Percentiles rank a stretch among this genome's conserved stretches.
Evolutionary conservation across 371 early-diverging fungal species (phyloP).

Genomic region (Syncephalis plumigaleata): DNA sequence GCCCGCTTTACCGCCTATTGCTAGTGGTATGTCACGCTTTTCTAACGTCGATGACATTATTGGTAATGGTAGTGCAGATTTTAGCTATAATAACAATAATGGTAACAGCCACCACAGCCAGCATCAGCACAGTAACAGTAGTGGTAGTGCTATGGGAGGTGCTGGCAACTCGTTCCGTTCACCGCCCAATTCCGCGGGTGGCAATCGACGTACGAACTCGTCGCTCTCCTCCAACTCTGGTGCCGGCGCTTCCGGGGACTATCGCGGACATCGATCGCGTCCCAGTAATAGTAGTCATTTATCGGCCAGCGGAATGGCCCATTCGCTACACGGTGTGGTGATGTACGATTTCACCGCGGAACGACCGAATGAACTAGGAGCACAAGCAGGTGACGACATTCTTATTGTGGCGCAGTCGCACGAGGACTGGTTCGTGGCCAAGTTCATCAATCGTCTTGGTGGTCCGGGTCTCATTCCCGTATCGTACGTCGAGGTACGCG

Average conservation of each 20-base stretch:
- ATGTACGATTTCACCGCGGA: conserved; percentile 64
- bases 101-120: not conserved
- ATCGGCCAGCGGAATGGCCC: conserved; percentile 2
- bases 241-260: not conserved
- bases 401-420: conserved; percentile 64
- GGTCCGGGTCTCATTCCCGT: conserved; percentile 67
- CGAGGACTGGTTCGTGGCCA: conserved; percentile 69
- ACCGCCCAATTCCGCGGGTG: not conserved
- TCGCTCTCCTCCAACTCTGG: too few relatives aligned
- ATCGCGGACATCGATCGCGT: not conserved
- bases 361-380: conserved; percentile 55
- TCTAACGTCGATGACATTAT: not conserved
- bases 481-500: conserved; percentile 54
- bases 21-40: not conserved
- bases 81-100: conserved; percentile 3
- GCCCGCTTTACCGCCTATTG: conserved; percentile 6
- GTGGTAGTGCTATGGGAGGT: too few relatives aligned
- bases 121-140: too few relatives aligned
- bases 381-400: conserved; percentile 50
- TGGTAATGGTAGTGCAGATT: not conserved
- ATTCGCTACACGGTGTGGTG: conserved; percentile 41
- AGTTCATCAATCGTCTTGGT: conserved; percentile 41
- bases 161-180: not conserved
- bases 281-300: conserved; percentile 2
- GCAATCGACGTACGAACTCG: not conserved